Evolutionary conservation across 176 grass and related monocot genomes (phyloP), one percentile per base, ranked within the genome.

Genomic region (Oryza brachyantha): DNA sequence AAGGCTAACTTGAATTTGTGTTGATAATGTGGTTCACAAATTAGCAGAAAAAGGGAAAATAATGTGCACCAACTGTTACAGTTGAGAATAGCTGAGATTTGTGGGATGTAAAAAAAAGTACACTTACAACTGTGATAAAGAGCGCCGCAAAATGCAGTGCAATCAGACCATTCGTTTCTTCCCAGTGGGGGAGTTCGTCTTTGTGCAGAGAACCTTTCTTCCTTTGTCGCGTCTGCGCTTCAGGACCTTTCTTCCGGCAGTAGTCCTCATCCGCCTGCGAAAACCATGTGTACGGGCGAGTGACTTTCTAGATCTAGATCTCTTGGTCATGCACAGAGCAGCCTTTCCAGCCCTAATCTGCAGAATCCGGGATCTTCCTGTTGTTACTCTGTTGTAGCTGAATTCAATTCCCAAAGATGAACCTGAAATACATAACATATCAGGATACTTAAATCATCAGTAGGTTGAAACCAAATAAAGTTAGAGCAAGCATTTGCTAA

Each of bases 181-280:
- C 74, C 96, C 88, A 19, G 43, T 92, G 71, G 48, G 82, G 32
- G 92, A 86, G 73, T 98, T 87, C 29, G 89, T 74, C 70, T 74
- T 98, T 76, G 95, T 91, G 84, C 95, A 98, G 34, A 98, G 92
- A 85, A 91, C 68, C 81, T 87, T 95, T 79, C 96, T 90, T 81
- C 96, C 96, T 83, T 89, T 99, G 37, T 43, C 83, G 26, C 90
- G 96, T 58, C 96, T 93, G 43, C 92, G 87, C 75, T 85, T 89
- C 70, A 99, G 74, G 13, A 95, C 78, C 61, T 76, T 86, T 77
- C 92, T 89, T 58, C 92, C 96, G 0, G 78, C 48, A 21, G 96
- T 81, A 46, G 80, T 91, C 13, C 84, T 72, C 88, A 91, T 89
- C 78, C 96, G 76, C 78, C 82, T 87, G 22, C 83, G 88, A 86